These are phyloP conservation scores for Globisporangium ultimum DNA, from an alignment of 352 stramenopile genomes.

Conservation along the genomic window DNA sequence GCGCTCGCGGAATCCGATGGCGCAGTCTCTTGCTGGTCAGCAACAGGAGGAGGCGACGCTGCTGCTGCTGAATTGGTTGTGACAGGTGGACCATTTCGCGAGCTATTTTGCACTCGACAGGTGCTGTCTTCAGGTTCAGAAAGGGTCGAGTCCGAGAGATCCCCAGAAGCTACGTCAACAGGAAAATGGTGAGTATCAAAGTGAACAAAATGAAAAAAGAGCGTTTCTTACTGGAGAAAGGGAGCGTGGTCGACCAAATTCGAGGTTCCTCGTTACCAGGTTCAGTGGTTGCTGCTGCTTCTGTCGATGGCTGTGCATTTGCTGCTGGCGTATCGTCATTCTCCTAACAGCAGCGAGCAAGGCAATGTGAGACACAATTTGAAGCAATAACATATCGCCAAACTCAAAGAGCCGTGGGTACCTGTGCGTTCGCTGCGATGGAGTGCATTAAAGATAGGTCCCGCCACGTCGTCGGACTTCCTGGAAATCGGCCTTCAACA, in stretches of 20 bases:
- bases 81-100: not conserved
- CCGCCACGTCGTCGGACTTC: slow-evolving; percentile 6
- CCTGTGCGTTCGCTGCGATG: not conserved
- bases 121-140: slow-evolving; percentile 7
- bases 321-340: too few relatives aligned
- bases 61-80: not conserved
- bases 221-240: slow-evolving; percentile 21
- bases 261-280: slow-evolving; percentile 11
- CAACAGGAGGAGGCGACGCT: not conserved
- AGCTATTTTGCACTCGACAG: not conserved
- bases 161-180: slow-evolving; percentile 4
- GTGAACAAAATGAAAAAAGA: not conserved
- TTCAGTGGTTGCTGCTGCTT: not conserved
- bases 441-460: slow-evolving; percentile 2
- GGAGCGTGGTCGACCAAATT: slow-evolving; percentile 27
- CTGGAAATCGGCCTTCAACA: slow-evolving; percentile 30
- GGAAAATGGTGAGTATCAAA: not conserved
- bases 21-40: slow-evolving; percentile 2
- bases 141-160: slow-evolving; percentile 3
- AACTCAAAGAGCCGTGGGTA: not conserved
- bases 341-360: too few relatives aligned
- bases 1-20: slow-evolving; percentile 3
- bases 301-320: not conserved
- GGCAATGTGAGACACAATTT: too few relatives aligned
- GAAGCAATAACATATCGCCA: too few relatives aligned